Evolutionary conservation across 2,329 filamentous ascomycete genomes (phyloP).

Genomic region (Ciborinia camelliae): DNA sequence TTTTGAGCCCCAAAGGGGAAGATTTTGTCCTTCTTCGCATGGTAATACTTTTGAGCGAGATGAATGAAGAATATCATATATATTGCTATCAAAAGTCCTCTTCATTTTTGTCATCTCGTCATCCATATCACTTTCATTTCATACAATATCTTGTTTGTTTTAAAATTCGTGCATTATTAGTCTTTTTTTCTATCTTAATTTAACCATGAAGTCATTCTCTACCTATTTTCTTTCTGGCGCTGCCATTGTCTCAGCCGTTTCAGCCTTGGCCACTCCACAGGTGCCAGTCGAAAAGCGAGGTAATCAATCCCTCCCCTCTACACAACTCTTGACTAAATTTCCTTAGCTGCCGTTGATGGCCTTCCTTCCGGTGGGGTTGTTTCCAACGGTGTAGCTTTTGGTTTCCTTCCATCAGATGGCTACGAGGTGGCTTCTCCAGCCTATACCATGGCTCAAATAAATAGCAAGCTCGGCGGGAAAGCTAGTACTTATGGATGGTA

Average conservation of each 20-base stretch:
- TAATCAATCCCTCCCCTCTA: background rate
- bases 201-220: conserved; percentile 13
- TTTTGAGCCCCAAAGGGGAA: background rate
- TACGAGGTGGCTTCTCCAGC: conserved; percentile 10
- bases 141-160: background rate
- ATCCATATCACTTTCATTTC: background rate
- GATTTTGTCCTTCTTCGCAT: background rate
- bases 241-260: background rate
- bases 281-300: background rate
- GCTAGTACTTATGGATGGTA: conserved; percentile 19
- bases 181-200: background rate
- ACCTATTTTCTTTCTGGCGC: background rate
- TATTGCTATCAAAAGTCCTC: background rate
- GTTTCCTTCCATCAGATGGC: conserved; percentile 21
- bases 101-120: background rate
- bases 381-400: conserved; percentile 20
- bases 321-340: background rate
- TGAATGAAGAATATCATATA: background rate
- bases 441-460: conserved; percentile 19
- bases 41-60: background rate
- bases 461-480: conserved; percentile 15
- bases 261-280: conserved; percentile 1
- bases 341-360: background rate
- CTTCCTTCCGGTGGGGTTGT: conserved; percentile 15
- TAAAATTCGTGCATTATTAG: background rate